A percentile compares a stretch with the other conserved stretches of the same genome.
Conservation (phyloP, 257 asterid genomes). For the Solanum pennellii region DNA sequence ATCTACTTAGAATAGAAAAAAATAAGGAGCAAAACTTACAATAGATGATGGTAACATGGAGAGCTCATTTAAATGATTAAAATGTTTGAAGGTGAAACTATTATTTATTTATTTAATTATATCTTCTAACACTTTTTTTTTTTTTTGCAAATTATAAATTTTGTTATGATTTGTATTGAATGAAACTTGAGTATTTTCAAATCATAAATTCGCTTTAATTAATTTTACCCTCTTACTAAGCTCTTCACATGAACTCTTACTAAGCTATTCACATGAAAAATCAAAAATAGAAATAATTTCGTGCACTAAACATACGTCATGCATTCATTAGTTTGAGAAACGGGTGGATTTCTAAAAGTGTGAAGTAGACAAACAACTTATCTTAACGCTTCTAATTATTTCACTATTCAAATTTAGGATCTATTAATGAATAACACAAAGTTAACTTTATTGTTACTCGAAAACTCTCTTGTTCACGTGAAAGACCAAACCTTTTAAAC, state of each 20-base stretch:
- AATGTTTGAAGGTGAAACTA: not conserved
- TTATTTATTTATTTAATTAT: not conserved
- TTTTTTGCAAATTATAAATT: not conserved
- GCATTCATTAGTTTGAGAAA: too few relatives aligned
- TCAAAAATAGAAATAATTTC: too few relatives aligned
- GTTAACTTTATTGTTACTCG: not conserved
- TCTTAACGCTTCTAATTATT: not conserved
- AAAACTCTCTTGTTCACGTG: too few relatives aligned
- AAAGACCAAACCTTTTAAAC: not conserved
- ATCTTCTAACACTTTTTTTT: not conserved
- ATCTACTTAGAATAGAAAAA: not conserved
- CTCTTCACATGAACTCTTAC: not conserved
- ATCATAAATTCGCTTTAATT: not conserved
- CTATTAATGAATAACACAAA: not conserved
- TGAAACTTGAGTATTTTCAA: not conserved
- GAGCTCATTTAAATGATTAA: not conserved
- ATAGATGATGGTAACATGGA: not conserved
- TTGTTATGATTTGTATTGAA: not conserved
- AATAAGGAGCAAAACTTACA: not conserved
- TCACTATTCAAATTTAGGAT: not conserved
- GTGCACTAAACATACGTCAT: not conserved
- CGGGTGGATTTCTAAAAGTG: too few relatives aligned
- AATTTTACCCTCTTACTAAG: not conserved
- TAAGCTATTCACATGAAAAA: not conserved
- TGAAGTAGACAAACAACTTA: not conserved